Base-by-base conservation (phyloP, 169 alveolate genomes). In the Babesia ovata region DNA sequence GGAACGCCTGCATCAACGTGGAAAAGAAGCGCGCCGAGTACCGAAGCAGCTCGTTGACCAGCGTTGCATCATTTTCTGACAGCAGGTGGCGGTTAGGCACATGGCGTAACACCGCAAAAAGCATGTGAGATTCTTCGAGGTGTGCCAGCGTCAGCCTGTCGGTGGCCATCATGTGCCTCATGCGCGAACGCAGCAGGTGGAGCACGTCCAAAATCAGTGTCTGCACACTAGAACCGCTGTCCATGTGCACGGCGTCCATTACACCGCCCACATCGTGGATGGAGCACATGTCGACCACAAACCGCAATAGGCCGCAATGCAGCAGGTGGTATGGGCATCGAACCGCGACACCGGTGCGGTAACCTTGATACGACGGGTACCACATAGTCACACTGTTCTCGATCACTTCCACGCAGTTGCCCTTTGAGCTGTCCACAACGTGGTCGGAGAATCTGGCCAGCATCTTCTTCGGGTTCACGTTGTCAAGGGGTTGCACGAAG, bases 261-360 rank as follows among this genome's bases (percentile, higher is more conserved):
- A 14, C 26, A 13, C 44, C 49, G 45, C 44, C 65, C 45, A 45
- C 48, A 0, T 7, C 52, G 60, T 71, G 71, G 28, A 36, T 4
- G 46, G 14, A 46, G 62, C 73, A 71, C 63, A 39, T 26, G 17
- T 71, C 81, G 29, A 28, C 63, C 6, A 71, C 60, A 17, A 71
- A 71, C 36, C 63, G n/a, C 24, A 71, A 72, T 44, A 71, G 49
- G 10, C 72, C 72, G 26, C 81, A 71, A 56, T 71, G 81, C 45
- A 71, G 42, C 63, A 36, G 28, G 71, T 71, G 81, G 52, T 60
- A 61, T 8, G 70, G 70, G 62, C 81, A 71, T 1, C 81, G 26
- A n/a, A 33, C 63, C 17, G 50, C 45, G 2, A 21, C 58, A 26
- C 72, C 63, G 14, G 3, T 26, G 9, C 61, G 33, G 29, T 56